Conservation (phyloP, 768 basidiomycete genomes). For the Coprinopsis marcescibilis region DNA sequence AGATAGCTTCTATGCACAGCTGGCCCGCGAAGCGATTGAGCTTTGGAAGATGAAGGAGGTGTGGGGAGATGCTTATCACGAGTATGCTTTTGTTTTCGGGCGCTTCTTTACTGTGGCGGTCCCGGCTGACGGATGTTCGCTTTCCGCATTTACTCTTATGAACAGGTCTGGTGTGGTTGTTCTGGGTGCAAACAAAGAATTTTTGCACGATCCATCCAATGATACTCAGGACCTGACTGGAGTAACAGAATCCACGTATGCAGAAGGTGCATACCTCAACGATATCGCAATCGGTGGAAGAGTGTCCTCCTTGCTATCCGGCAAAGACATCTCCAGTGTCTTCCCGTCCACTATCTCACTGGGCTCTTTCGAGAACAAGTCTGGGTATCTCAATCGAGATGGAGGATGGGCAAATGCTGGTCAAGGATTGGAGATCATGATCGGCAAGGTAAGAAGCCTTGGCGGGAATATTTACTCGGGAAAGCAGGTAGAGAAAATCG, state of each 20-base stretch:
- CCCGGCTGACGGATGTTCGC: constrained; percentile 2
- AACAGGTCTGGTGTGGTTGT: constrained; percentile 61
- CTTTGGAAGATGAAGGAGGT: constrained; percentile 62
- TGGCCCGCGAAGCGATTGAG: constrained; percentile 73
- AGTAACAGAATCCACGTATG: constrained; percentile 31
- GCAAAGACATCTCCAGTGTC: constrained; percentile 35
- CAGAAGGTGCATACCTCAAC: constrained; percentile 53
- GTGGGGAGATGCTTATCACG: constrained; percentile 77
- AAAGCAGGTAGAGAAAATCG: constrained; percentile 49
- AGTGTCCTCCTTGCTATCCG: constrained; percentile 33
- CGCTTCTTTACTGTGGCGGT: neutral
- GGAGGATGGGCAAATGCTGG: constrained; percentile 84
- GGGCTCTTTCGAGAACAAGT: constrained; percentile 27
- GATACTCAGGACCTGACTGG: neutral
- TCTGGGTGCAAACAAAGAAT: too few species aligned
- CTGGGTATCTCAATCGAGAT: constrained; percentile 68
- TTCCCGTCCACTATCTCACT: constrained; percentile 41
- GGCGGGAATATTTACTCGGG: constrained; percentile 58
- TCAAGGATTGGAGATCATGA: constrained; percentile 53
- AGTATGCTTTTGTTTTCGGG: constrained; percentile 45
- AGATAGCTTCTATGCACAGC: constrained; percentile 59
- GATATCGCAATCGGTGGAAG: constrained; percentile 53
- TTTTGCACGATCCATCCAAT: constrained; percentile 16
- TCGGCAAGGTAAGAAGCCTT: constrained; percentile 47
- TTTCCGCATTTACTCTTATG: constrained; percentile 8